A percentile compares a stretch with the other conserved stretches of the same genome.
Conservation (phyloP, 179 eudicot species). For the Amaranthus tricolor region DNA sequence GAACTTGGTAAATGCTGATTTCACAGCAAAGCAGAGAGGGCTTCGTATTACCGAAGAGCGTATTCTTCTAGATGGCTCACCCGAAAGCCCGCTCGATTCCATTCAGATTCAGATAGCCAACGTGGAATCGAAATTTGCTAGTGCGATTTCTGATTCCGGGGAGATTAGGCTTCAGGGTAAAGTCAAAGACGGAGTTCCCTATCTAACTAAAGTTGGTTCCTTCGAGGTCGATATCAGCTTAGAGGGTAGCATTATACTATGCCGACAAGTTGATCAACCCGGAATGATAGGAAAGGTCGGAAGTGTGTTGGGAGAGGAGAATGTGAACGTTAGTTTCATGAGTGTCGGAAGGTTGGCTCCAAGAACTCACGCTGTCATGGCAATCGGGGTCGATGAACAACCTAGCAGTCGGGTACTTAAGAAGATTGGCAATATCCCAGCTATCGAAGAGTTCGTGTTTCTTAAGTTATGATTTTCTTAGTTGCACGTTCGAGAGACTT, state of each 20-base stretch:
- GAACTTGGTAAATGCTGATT: slow-evolving; percentile 90
- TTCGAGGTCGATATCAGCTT: slow-evolving; percentile 89
- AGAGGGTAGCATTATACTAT: slow-evolving; percentile 83
- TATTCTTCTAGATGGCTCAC: slow-evolving; percentile 68
- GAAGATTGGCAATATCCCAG: slow-evolving; percentile 83
- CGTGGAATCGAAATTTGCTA: slow-evolving; percentile 83
- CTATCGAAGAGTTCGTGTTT: slow-evolving; percentile 87
- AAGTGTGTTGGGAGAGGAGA: slow-evolving; percentile 75
- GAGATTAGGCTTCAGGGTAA: slow-evolving; percentile 77
- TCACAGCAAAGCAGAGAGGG: slow-evolving; percentile 91
- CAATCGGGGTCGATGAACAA: slow-evolving; percentile 90
- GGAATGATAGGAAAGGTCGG: slow-evolving; percentile 96
- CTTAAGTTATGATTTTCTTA: slow-evolving; percentile 47
- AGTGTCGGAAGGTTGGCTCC: slow-evolving; percentile 90
- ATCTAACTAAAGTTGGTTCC: slow-evolving; percentile 80
- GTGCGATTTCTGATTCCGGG: slow-evolving; percentile 85
- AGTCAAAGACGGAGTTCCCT: slow-evolving; percentile 86
- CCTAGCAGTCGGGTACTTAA: slow-evolving; percentile 64
- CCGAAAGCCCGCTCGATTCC: slow-evolving; percentile 80
- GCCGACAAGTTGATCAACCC: slow-evolving; percentile 94
- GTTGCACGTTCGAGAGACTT: slow-evolving; percentile 39
- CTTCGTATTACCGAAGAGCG: slow-evolving; percentile 81
- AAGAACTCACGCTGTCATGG: slow-evolving; percentile 87
- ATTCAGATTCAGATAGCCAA: slow-evolving; percentile 81
- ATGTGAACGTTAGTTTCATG: slow-evolving; percentile 95